Evolutionary conservation across 768 basidiomycete species (phyloP).

Genomic region (Termitomyces sp.): DNA sequence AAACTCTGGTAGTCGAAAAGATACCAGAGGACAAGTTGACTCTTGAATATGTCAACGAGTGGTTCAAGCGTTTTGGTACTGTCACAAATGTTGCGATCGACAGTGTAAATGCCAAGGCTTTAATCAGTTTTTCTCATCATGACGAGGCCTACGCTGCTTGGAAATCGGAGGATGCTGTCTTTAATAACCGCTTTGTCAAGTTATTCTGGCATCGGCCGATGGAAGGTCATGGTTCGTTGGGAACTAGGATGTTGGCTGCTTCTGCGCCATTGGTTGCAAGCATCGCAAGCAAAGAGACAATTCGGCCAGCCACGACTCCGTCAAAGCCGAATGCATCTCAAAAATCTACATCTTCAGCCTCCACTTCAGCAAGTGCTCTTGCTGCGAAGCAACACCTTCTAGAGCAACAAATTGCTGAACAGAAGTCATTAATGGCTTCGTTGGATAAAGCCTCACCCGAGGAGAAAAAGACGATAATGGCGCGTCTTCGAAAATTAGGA

Average conservation of each 20-base stretch:
- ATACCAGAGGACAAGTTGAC: constrained; percentile 84
- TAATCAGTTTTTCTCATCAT: constrained; percentile 85
- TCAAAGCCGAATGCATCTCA: constrained; percentile 25
- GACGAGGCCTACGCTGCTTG: constrained; percentile 85
- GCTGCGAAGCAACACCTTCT: constrained; percentile 74
- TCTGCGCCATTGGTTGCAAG: constrained; percentile 76
- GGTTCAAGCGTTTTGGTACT: constrained; percentile 91
- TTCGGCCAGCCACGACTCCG: constrained; percentile 19
- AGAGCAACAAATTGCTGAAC: constrained; percentile 83
- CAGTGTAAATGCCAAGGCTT: constrained; percentile 64
- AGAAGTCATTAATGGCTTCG: constrained; percentile 79
- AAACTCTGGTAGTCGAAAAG: constrained; percentile 90
- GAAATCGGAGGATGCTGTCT: constrained; percentile 94
- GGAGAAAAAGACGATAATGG: constrained; percentile 81
- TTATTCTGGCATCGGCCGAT: constrained; percentile 94
- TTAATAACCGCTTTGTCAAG: constrained; percentile 92
- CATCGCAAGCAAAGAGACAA: constrained; percentile 37
- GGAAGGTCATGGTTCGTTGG: constrained; percentile 84
- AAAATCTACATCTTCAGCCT: constrained; percentile 32
- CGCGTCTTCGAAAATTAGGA: constrained; percentile 67
- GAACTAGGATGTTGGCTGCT: constrained; percentile 75
- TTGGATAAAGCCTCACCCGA: constrained; percentile 59
- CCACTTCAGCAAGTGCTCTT: constrained; percentile 39
- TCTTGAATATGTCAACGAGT: constrained; percentile 74
- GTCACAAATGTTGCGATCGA: constrained; percentile 94